Base-by-base conservation (phyloP, 495 filamentous ascomycete genomes). In the Astrothelium subdiscretum region DNA sequence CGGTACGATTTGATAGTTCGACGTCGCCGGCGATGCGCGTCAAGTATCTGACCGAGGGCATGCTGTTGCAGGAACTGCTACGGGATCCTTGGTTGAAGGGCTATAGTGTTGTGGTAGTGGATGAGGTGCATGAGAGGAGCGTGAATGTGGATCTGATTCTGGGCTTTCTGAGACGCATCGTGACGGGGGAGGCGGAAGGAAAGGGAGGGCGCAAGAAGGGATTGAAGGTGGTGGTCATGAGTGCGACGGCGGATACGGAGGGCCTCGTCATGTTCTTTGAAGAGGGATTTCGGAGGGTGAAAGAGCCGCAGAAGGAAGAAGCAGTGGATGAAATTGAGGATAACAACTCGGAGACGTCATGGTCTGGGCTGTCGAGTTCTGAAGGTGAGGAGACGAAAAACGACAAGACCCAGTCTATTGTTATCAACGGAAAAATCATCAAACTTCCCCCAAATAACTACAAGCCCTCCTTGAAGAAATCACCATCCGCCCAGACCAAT, bases 111-210 rank as follows among this genome's bases (percentile, higher is more conserved):
- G 80, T 99, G 2, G 80, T 97, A 57, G 89, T 99, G 11, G 95
- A 99, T 76, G 95, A 99, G 70, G 91, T 97, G 2, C 95, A 99
- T 75, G 95, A 99, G 74, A 81, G 95, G 61, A 95, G 92, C 61
- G 83, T 96, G n/a, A 96, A 96, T 68, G 92, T 96, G 18, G 95
- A 99, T 77, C 73, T 97, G 57, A 76, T 95, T 0, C 77, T 90
- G 58, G 95, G 95, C 0, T 97, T 99, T 66, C 73, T 97, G 64
- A 89, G 86, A 69, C 86, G 87, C 62, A 77, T 95, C 31, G 71
- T 90, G 0, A 74, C 76, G 31, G 83, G 84, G 3, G 74, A 73
- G 15, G 48, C 48, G 4, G 22, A 54, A 27, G 77, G 80, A 40
- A 64, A 68, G 44, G 58, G 63, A 59, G 11, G 48, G 57, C 18